Percentiles rank a stretch among this genome's conserved stretches.
These are phyloP conservation scores for Lentinula detonsa DNA, from an alignment of 768 basidiomycete genomes.

Conservation along the genomic window DNA sequence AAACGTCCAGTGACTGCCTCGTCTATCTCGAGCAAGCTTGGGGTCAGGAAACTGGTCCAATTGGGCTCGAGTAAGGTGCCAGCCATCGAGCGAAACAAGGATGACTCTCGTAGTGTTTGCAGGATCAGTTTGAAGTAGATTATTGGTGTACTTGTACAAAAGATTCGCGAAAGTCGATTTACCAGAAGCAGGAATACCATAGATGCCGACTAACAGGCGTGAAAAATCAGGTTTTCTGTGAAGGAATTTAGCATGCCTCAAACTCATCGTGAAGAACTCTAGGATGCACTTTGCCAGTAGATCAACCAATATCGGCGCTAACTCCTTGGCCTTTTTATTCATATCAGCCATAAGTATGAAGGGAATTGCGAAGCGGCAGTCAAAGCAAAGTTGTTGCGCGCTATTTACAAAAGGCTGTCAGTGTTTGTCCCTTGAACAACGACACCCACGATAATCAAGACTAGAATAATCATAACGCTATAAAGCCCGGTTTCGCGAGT, in stretches of 20 bases:
- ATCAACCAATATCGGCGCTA: conserved; percentile 31
- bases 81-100: conserved; percentile 83
- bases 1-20: conserved; percentile 92
- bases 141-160: conserved; percentile 50
- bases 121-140: conserved; percentile 20
- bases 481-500: not conserved
- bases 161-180: conserved; percentile 73
- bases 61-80: conserved; percentile 80
- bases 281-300: conserved; percentile 31
- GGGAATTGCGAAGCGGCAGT: not conserved
- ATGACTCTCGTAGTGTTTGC: conserved; percentile 33
- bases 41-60: conserved; percentile 77
- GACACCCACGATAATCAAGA: conserved; percentile 11
- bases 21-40: conserved; percentile 65
- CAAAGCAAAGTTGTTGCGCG: not conserved
- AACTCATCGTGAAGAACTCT: not conserved
- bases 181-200: conserved; percentile 80
- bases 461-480: conserved; percentile 4
- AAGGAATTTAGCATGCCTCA: not conserved
- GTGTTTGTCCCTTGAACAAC: conserved; percentile 12
- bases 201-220: conserved; percentile 66
- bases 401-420: not conserved
- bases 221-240: not conserved
- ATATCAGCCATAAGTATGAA: conserved; percentile 18
- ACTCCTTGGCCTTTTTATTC: conserved; percentile 32